A percentile compares a stretch with the other conserved stretches of the same genome.
phyloP scores from a whole-genome alignment of 495 filamentous ascomycete genomes.

The Penicillium nucicola region DNA sequence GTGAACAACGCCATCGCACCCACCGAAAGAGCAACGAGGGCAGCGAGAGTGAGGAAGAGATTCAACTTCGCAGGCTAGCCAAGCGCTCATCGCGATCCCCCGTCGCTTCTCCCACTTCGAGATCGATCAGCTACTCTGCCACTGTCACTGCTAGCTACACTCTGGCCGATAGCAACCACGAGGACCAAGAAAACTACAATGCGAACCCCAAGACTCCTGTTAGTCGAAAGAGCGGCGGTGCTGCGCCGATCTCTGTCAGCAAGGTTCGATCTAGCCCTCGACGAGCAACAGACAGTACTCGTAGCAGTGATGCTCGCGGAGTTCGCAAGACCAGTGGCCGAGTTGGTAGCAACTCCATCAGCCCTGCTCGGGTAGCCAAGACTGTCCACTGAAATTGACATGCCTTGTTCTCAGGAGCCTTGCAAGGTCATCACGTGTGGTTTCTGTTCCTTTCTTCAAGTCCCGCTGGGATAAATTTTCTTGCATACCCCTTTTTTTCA shows the following conservation, averaged over 20 bases:
- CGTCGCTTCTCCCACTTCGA: conserved; percentile 38
- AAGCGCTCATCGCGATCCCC: conserved; percentile 56
- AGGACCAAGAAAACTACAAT: conserved; percentile 44
- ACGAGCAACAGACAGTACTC: conserved; percentile 49
- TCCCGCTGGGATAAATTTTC: conserved; percentile 12
- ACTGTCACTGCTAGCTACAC: conserved; percentile 46
- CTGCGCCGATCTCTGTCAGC: conserved; percentile 61
- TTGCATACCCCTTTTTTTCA: conserved; percentile 26
- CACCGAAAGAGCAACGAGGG: conserved; percentile 45
- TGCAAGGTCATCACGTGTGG: neutral
- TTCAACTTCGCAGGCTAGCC: conserved; percentile 64
- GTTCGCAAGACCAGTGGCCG: conserved; percentile 92
- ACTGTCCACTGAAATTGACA: conserved; percentile 12
- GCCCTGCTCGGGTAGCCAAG: conserved; percentile 17
- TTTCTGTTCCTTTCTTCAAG: conserved; percentile 20
- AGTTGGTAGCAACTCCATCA: conserved; percentile 64
- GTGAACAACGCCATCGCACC: conserved; percentile 35
- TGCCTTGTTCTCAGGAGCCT: neutral
- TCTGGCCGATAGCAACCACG: conserved; percentile 39
- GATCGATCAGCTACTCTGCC: conserved; percentile 50
- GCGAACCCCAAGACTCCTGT: conserved; percentile 62
- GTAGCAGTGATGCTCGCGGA: conserved; percentile 53
- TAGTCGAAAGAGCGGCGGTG: conserved; percentile 60
- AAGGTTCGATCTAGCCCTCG: conserved; percentile 73
- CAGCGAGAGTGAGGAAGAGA: conserved; percentile 76